Conservation (phyloP, 371 early-diverging fungal genomes). For the Syncephalastrum monosporum region DNA sequence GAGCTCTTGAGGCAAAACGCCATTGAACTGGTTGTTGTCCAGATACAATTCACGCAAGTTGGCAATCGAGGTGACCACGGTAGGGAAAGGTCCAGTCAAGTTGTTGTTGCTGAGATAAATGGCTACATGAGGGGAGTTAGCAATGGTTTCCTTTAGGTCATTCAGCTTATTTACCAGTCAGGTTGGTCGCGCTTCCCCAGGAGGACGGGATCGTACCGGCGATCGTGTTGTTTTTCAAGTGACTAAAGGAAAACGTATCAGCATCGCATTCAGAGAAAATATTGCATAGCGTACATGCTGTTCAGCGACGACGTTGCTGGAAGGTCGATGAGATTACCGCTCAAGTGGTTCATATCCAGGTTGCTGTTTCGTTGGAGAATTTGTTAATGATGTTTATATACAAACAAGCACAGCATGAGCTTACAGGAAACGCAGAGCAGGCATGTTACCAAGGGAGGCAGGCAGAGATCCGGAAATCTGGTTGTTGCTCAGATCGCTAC, state of each 20-base stretch:
- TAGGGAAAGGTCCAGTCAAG: slow-evolving; percentile 35
- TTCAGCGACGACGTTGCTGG: slow-evolving; percentile 22
- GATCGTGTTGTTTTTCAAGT: slow-evolving; percentile 44
- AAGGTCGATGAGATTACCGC: slow-evolving; percentile 31
- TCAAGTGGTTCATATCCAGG: slow-evolving; percentile 33
- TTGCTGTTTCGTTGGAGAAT: slow-evolving; percentile 22
- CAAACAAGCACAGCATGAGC: background rate
- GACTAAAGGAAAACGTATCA: slow-evolving; percentile 20
- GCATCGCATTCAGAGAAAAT: background rate
- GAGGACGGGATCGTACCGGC: slow-evolving; percentile 37
- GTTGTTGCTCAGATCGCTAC: slow-evolving; percentile 51
- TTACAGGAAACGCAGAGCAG: slow-evolving; percentile 28
- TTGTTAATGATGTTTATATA: background rate
- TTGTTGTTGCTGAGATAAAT: slow-evolving; percentile 43
- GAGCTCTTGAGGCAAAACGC: slow-evolving; percentile 24
- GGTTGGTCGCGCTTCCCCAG: slow-evolving; percentile 20
- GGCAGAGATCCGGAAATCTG: slow-evolving; percentile 48
- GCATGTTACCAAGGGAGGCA: slow-evolving; percentile 25
- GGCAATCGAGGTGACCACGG: slow-evolving; percentile 16
- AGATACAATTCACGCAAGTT: slow-evolving; percentile 30
- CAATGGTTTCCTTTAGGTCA: no score
- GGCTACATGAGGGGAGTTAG: background rate
- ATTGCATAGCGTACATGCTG: slow-evolving; percentile 25
- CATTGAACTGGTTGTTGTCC: slow-evolving; percentile 35
- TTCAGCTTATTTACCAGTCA: slow-evolving; percentile 11